phyloP scores from a whole-genome alignment of 2,329 filamentous ascomycete genomes.

The Thielaviopsis musarum region DNA sequence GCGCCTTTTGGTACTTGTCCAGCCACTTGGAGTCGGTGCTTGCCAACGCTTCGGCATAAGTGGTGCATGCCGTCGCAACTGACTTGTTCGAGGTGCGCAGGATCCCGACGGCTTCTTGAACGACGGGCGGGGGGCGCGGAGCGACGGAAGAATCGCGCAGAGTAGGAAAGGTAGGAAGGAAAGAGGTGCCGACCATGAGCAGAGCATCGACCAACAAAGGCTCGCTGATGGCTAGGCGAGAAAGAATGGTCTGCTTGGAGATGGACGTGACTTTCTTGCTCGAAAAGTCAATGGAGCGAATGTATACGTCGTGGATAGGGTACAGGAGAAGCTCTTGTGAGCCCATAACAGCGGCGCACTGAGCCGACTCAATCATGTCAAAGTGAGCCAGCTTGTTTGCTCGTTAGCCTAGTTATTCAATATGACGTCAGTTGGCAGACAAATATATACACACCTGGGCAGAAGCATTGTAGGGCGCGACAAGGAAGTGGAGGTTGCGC shows the following conservation, averaged over 20 bases:
- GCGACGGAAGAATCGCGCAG: constrained; percentile 44
- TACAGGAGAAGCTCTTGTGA: constrained; percentile 76
- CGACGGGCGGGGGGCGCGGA: constrained; percentile 38
- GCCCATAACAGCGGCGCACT: constrained; percentile 64
- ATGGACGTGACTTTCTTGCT: constrained; percentile 42
- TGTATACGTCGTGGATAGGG: constrained; percentile 62
- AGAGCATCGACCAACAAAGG: constrained; percentile 69
- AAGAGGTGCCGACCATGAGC: constrained; percentile 67
- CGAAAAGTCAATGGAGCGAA: constrained; percentile 50
- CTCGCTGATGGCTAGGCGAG: constrained; percentile 43
- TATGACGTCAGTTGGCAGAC: constrained; percentile 15
- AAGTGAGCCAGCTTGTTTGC: constrained; percentile 56
- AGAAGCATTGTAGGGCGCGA: constrained; percentile 75
- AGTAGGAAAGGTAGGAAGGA: constrained; percentile 63
- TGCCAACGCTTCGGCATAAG: constrained; percentile 64
- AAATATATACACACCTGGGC: constrained; percentile 47
- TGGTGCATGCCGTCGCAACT: constrained; percentile 56
- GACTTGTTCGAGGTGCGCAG: constrained; percentile 51
- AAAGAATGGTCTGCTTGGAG: constrained; percentile 53
- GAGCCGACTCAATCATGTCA: constrained; percentile 46
- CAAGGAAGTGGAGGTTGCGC: constrained; percentile 55
- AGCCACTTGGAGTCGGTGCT: constrained; percentile 58
- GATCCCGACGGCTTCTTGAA: constrained; percentile 64
- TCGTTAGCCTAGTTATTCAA: background rate
- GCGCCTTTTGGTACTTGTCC: constrained; percentile 72